phyloP scores from a whole-genome alignment of 331 rosid species.

The Quercus lobata region DNA sequence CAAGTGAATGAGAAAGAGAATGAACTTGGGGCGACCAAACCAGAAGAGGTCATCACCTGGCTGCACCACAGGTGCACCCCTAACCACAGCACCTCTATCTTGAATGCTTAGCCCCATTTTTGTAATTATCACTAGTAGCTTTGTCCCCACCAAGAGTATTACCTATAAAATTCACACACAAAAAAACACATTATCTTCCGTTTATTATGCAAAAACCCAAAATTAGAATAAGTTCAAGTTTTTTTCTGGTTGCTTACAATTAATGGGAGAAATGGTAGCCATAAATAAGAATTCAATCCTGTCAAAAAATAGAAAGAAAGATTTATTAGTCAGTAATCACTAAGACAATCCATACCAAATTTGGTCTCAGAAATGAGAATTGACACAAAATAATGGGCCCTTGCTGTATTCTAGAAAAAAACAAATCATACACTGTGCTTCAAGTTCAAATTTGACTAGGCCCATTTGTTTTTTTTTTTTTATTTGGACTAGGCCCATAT shows the following conservation, averaged over 20 bases:
- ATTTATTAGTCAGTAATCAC: background rate
- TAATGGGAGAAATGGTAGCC: constrained; percentile 70
- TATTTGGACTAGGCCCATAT: background rate
- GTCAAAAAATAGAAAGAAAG: constrained; percentile 14
- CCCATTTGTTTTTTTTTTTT: background rate
- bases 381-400: background rate
- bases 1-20: constrained; percentile 55
- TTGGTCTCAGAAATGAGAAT: background rate
- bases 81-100: constrained; percentile 54
- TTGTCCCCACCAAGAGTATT: constrained; percentile 60
- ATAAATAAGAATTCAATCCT: constrained; percentile 51
- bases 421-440: too few species aligned
- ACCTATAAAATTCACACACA: constrained; percentile 29
- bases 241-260: constrained; percentile 38
- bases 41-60: constrained; percentile 63
- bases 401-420: too few species aligned
- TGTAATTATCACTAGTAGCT: constrained; percentile 61
- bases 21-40: constrained; percentile 52
- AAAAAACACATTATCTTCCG: background rate
- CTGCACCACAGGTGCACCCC: constrained; percentile 62
- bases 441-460: background rate
- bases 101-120: constrained; percentile 50
- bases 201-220: background rate
- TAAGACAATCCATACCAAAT: background rate
- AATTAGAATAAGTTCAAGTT: background rate